Conservation (phyloP, 176 grass and related monocot species). For the Thalia dealbata region DNA sequence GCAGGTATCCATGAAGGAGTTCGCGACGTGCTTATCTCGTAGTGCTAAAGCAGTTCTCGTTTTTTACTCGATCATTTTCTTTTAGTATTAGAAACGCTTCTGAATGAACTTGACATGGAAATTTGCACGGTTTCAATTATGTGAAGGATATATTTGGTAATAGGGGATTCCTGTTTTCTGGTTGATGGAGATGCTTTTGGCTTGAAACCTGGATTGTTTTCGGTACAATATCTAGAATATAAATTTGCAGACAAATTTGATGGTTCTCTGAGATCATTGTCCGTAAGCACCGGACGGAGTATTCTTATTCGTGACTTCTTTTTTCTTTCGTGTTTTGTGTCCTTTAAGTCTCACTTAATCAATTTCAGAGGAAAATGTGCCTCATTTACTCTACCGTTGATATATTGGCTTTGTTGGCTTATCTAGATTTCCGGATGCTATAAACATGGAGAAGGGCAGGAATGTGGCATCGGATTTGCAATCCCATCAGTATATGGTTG, state of each 20-base stretch:
- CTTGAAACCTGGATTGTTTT: not conserved
- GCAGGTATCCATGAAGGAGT: constrained; percentile 33
- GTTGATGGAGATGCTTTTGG: not conserved
- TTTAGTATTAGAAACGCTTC: not conserved
- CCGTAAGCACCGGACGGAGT: not conserved
- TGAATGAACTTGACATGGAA: not conserved
- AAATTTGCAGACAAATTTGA: not conserved
- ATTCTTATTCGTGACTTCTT: not conserved
- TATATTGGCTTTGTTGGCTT: not conserved
- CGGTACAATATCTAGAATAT: not conserved
- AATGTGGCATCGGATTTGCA: constrained; percentile 19
- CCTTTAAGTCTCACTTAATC: not conserved
- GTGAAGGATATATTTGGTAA: not conserved
- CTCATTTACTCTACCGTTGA: not conserved
- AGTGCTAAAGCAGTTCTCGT: too few species aligned
- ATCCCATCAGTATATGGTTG: constrained; percentile 17
- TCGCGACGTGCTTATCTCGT: not conserved
- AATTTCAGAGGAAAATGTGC: not conserved
- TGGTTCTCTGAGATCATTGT: not conserved
- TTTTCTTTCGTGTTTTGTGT: not conserved
- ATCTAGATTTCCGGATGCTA: not conserved
- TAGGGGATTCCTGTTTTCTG: not conserved
- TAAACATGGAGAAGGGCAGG: constrained; percentile 35
- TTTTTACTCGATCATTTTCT: not conserved
- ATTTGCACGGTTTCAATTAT: not conserved